A percentile compares a stretch with the other conserved stretches of the same genome.
phyloP scores from a whole-genome alignment of 805 yeast genomes.

The Trichomonascus vanleenenianus region DNA sequence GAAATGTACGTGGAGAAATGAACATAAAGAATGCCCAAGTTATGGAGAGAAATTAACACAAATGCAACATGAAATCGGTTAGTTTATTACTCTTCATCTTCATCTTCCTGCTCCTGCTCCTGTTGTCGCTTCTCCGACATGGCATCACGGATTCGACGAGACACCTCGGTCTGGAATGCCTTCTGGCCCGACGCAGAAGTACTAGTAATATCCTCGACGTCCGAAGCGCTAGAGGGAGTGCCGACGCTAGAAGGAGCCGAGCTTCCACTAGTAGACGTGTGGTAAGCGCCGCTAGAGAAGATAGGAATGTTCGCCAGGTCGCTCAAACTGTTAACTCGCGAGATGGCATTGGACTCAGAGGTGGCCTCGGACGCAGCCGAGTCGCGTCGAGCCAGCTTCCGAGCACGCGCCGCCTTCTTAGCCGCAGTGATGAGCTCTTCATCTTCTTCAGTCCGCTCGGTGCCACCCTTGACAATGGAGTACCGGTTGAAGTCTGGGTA shows the following conservation, averaged over 20 bases:
- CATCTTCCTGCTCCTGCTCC: conserved; percentile 6
- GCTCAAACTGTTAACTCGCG: conserved; percentile 53
- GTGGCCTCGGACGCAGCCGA: conserved; percentile 28
- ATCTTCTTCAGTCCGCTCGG: not conserved
- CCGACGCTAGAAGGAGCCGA: conserved; percentile 7
- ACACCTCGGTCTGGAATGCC: conserved; percentile 17
- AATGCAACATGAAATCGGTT: no score
- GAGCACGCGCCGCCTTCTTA: not conserved
- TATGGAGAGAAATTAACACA: no score
- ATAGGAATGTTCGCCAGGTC: conserved; percentile 60
- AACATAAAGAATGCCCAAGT: no score
- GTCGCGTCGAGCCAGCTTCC: not conserved
- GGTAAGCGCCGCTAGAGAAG: conserved; percentile 33
- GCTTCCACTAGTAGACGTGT: conserved; percentile 19
- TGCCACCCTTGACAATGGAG: not conserved
- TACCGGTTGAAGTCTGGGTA: conserved; percentile 69
- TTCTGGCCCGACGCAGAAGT: conserved; percentile 11
- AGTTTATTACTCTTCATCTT: conserved; percentile 3
- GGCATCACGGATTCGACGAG: conserved; percentile 20
- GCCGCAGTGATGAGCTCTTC: conserved; percentile 2
- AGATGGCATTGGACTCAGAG: conserved; percentile 46
- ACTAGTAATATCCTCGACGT: not conserved
- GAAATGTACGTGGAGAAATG: no score
- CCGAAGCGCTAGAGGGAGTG: conserved; percentile 6
- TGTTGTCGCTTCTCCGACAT: conserved; percentile 17